A percentile compares a stretch with the other conserved stretches of the same genome.
Evolutionary conservation across 2,329 filamentous ascomycete species (phyloP).

Genomic region (Bipolaris sorokiniana): DNA sequence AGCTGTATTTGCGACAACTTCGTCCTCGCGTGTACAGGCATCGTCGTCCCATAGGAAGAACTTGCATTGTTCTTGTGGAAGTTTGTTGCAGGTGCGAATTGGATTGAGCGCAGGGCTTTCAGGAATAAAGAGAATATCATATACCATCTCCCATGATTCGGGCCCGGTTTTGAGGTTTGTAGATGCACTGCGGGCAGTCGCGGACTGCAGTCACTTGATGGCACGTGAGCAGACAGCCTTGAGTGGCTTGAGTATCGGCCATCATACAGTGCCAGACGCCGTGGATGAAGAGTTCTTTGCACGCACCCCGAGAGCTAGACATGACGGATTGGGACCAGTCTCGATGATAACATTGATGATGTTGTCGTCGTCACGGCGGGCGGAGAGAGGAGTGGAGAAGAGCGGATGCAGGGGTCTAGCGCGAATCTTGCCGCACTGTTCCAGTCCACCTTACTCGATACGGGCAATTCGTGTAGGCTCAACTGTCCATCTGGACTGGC

Average conservation of each 20-base stretch:
- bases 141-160: constrained; percentile 63
- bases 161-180: constrained; percentile 63
- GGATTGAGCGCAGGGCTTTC: background rate
- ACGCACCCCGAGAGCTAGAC: constrained; percentile 22
- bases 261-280: constrained; percentile 38
- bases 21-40: constrained; percentile 57
- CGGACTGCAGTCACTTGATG: constrained; percentile 60
- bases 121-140: constrained; percentile 8
- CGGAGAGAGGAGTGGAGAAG: background rate
- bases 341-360: background rate
- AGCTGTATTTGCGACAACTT: constrained; percentile 42
- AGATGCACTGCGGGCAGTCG: constrained; percentile 61
- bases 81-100: background rate
- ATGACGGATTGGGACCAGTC: constrained; percentile 12
- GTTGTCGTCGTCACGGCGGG: background rate
- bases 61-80: constrained; percentile 54
- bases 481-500: background rate
- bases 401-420: background rate
- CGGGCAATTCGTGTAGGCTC: background rate
- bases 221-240: constrained; percentile 17
- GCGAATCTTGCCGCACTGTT: background rate
- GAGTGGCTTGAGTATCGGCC: background rate
- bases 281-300: constrained; percentile 30
- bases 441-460: too few species aligned
- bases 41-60: constrained; percentile 67